Evolutionary conservation across 139 green algal genomes (phyloP).

Genomic region (Chlamydomonas asymmetrica): DNA sequence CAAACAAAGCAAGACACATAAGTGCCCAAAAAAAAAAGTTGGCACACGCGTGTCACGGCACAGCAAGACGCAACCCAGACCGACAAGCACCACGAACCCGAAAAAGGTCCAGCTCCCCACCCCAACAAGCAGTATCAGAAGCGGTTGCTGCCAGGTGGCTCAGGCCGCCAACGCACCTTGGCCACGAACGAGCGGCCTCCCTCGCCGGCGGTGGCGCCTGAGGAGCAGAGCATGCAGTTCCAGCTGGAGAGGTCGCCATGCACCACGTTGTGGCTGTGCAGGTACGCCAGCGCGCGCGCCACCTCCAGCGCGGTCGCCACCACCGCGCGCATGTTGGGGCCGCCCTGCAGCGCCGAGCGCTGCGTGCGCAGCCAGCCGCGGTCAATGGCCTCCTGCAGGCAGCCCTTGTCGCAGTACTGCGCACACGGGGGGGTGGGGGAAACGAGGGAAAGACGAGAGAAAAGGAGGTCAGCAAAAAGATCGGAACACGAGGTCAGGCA

Average conservation of each 20-base stretch:
- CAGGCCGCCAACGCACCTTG: slow-evolving; percentile 48
- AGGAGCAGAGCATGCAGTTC: slow-evolving; percentile 66
- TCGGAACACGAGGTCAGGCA: no score
- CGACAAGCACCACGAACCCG: no score
- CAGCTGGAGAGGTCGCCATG: slow-evolving; percentile 59
- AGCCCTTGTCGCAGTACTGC: no score
- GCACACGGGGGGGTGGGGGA: no score
- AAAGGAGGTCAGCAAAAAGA: no score
- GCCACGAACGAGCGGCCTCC: slow-evolving; percentile 48
- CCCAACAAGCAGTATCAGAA: neutral
- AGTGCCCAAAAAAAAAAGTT: no score
- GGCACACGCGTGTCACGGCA: no score
- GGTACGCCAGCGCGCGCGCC: slow-evolving; percentile 49
- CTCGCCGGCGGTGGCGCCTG: slow-evolving; percentile 14
- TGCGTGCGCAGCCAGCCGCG: slow-evolving; percentile 40
- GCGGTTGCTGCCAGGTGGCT: neutral
- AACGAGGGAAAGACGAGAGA: no score
- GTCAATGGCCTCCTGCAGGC: slow-evolving; percentile 42
- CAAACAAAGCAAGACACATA: no score
- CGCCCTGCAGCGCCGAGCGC: slow-evolving; percentile 9
- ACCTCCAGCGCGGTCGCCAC: slow-evolving; percentile 50
- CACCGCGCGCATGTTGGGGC: slow-evolving; percentile 40
- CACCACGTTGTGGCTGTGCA: slow-evolving; percentile 53
- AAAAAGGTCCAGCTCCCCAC: no score
- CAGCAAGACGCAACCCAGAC: no score